A percentile compares a stretch with the other conserved stretches of the same genome.
phyloP scores from a whole-genome alignment of 2,329 filamentous ascomycete genomes.

The Akanthomyces dipterigenus region DNA sequence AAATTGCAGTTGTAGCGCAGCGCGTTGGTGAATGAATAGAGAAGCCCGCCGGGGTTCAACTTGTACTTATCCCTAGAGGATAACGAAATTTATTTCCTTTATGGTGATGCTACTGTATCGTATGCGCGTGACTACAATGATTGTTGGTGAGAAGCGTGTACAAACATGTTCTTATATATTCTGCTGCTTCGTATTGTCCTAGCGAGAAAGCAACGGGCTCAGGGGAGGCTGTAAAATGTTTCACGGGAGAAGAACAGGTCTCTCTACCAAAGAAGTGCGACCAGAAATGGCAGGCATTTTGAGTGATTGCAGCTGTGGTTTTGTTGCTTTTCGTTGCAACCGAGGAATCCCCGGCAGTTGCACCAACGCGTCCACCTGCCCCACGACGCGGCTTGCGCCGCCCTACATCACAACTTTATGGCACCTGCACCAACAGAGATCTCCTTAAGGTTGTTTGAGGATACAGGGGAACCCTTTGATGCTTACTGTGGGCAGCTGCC shows the following conservation, averaged over 20 bases:
- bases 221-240: too few species aligned
- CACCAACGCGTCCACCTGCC: conserved; percentile 10
- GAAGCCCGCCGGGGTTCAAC: conserved; percentile 21
- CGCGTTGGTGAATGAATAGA: conserved; percentile 22
- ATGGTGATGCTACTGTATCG: neutral
- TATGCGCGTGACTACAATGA: neutral
- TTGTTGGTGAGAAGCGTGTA: neutral
- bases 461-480: neutral
- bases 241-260: too few species aligned
- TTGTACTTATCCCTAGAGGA: conserved; percentile 29
- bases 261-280: too few species aligned
- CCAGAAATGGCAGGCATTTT: neutral
- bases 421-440: neutral
- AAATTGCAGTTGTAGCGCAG: conserved; percentile 15
- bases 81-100: conserved; percentile 20
- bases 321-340: neutral
- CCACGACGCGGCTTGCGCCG: conserved; percentile 5
- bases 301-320: neutral
- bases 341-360: conserved; percentile 13
- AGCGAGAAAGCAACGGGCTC: neutral
- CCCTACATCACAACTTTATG: neutral
- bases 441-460: neutral
- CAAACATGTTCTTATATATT: neutral
- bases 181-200: neutral
- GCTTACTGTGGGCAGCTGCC: too few species aligned